These are phyloP conservation scores for Hemileccinum impolitum DNA, from an alignment of 768 basidiomycete genomes.

Conservation along the genomic window DNA sequence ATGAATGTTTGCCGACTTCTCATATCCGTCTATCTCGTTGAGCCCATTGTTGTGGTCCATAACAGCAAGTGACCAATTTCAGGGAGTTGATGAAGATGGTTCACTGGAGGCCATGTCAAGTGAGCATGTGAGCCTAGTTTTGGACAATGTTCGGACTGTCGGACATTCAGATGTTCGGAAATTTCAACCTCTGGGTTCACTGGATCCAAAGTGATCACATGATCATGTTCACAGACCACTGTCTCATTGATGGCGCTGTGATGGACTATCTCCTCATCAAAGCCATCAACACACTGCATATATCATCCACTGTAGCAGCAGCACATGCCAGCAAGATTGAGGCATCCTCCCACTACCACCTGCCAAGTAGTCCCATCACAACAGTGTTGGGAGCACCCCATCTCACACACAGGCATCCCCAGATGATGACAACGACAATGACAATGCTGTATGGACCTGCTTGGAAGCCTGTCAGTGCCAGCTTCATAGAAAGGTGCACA, in stretches of 20 bases:
- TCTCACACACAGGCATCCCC: slow-evolving; percentile 12
- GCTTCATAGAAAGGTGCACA: slow-evolving; percentile 75
- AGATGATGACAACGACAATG: slow-evolving; percentile 62
- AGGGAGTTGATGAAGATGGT: no score
- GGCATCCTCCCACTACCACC: slow-evolving; percentile 53
- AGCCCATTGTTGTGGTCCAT: no score
- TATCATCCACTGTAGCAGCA: slow-evolving; percentile 72
- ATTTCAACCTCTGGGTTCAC: no score
- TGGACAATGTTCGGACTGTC: no score
- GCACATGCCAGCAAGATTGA: slow-evolving; percentile 66
- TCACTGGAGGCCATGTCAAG: no score
- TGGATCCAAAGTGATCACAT: no score
- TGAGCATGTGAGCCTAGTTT: no score
- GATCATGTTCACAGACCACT: no score
- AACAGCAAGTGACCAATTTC: no score
- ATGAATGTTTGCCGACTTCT: no score
- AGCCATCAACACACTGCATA: slow-evolving; percentile 68
- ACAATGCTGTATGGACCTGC: slow-evolving; percentile 63
- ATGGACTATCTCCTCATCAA: slow-evolving; percentile 90
- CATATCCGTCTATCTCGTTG: no score
- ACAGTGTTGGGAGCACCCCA: slow-evolving; percentile 33
- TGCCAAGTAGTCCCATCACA: slow-evolving; percentile 29
- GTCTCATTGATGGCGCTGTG: slow-evolving; percentile 60
- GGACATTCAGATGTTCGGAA: no score
- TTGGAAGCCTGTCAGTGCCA: slow-evolving; percentile 81